Evolutionary conservation across 257 asterid species (phyloP), one percentile per base, ranked within the genome.

Genomic region (Sherardia arvensis): DNA sequence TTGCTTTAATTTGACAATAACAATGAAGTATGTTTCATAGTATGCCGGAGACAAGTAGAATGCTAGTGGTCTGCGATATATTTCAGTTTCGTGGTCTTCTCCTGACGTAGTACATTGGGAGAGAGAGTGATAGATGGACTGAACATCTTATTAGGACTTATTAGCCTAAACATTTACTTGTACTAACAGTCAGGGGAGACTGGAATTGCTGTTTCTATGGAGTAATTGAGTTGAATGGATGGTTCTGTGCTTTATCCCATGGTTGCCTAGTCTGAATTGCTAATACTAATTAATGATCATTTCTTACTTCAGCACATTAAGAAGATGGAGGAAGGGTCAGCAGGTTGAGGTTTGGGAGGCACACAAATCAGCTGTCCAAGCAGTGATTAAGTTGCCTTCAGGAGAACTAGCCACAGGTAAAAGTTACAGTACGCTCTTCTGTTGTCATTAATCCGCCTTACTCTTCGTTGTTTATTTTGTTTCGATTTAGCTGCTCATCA

Each of bases 391-490:
- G 79, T 76, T 90, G 72, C 94, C 99, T 63, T 85, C 97, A 14
- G 96, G 99, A 43, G 96, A 85, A 79, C 82, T 93, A 76, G 91
- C 83, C 40, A 90, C 99, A 73, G 97, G 99, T 84, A 65, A 45
- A 57, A 34, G 14, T 60, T 61, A 26, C 54, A 28, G 65, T 15
- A 11, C 62, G 18, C 55, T 30, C 29, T 66, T 12, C 33, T 61
- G 56, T 43, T 62, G 11, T 32, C 1, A 36, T 54, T n/a, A n/a
- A n/a, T 27, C 6, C 26, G 23, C 27, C 65, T 22, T 36, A 45
- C 43, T 15, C 40, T n/a, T 1, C 12, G 18, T 43, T 12, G 38
- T 38, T 14, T 26, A 33, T 48, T 17, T 23, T 43, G 4, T 23
- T 36, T 25, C 2, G 12, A 51, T 7, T 8, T 20, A 36, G 22